Evolutionary conservation across 176 grass and related monocot genomes (phyloP), one percentile per base, ranked within the genome.

Genomic region (Bolboschoenus planiculmis): DNA sequence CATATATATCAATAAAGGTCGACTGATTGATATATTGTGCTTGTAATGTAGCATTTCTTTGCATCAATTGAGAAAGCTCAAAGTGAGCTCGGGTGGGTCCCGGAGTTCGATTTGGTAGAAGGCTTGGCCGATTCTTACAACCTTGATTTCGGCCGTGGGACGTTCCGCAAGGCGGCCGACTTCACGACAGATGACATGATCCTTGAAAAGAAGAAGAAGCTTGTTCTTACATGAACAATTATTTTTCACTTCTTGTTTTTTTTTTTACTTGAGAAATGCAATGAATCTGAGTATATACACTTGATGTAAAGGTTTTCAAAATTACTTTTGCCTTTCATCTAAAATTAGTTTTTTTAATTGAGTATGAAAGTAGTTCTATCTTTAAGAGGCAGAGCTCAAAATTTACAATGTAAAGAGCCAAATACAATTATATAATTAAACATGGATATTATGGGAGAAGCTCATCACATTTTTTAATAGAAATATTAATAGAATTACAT

Each of bases 141-240:
- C 87, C 96, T 99, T 24, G 92, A 99, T 83, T 99, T 99, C 29
- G 89, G 96, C 39, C 89, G 89, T 5, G 92, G 92, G 16, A 99
- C 86, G 0, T 99, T 64, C 81, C 55, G 92, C 51, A 99, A 98
- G 87, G 87, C 29, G 21, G 92, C 92, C 0, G 92, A 97, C 84
- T 97, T 97, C 88, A 85, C 90, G 14, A 94, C 95, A 0, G 95
- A 97, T 83, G 95, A 97, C 78, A 91, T 97, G 81, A 97, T 97
- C 65, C 95, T 97, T 60, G 80, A 76, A 83, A 97, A 97, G 84
- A 94, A 87, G 37, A 82, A 82, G 79, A 64, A 35, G 20, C 90
- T 94, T 55, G 90, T 90, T 15, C 77, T 89, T 62, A 78, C 53
- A 36, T 79, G 56, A 85, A 85, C 13, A 67, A 0, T 72, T n/a